Conservation (phyloP, 108 stramenopile genomes). For the Cyclotella atomus region DNA sequence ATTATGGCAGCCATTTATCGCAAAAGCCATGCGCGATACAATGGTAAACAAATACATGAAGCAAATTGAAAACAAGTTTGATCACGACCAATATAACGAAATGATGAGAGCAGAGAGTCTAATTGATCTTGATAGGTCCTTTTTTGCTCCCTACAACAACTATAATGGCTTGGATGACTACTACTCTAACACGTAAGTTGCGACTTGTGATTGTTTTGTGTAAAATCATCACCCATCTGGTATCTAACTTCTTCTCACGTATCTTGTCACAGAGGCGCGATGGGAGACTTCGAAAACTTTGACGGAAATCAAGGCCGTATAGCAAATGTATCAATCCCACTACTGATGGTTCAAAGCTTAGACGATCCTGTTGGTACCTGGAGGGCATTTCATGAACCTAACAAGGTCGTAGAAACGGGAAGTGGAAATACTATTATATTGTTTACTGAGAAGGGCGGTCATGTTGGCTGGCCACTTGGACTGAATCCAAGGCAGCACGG, state of each 20-base stretch:
- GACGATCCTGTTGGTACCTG: constrained; percentile 83
- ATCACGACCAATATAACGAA: constrained; percentile 43
- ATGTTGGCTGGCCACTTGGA: constrained; percentile 85
- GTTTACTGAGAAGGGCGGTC: constrained; percentile 75
- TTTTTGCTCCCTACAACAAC: constrained; percentile 75
- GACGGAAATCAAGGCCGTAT: constrained; percentile 57
- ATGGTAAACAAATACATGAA: constrained; percentile 68
- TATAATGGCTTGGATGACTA: constrained; percentile 72
- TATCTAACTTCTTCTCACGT: background rate
- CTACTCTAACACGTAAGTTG: constrained; percentile 42
- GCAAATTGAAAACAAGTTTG: constrained; percentile 52
- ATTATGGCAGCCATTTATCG: constrained; percentile 92
- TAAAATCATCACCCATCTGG: background rate
- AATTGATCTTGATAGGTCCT: constrained; percentile 57
- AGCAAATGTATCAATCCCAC: constrained; percentile 65
- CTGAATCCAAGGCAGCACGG: constrained; percentile 43
- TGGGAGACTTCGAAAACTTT: constrained; percentile 62
- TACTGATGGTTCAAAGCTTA: constrained; percentile 65
- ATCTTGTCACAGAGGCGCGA: constrained; percentile 52
- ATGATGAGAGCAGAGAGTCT: constrained; percentile 66
- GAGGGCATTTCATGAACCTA: constrained; percentile 62
- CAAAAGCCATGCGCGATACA: constrained; percentile 61
- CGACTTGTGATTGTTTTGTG: background rate
- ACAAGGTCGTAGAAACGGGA: constrained; percentile 56
- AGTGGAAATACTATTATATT: constrained; percentile 66